Conservation (phyloP, 2,329 filamentous ascomycete genomes). For the Xenosphaeropsis pyriputrescens region DNA sequence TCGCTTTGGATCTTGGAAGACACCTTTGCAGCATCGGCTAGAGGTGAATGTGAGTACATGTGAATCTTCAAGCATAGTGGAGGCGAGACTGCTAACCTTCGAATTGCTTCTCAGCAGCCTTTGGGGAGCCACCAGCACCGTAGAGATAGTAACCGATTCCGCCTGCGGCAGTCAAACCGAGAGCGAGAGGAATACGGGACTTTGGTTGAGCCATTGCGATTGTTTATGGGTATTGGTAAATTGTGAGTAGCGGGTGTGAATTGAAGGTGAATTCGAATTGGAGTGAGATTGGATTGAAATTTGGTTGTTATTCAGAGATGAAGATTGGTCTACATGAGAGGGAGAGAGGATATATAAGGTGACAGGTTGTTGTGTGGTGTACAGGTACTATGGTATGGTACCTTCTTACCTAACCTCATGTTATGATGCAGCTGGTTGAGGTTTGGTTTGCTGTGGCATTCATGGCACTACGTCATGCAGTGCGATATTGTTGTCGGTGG, state of each 20-base stretch:
- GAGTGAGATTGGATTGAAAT: too few relatives aligned
- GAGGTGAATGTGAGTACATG: background rate
- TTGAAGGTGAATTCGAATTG: background rate
- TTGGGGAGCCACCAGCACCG: slow-evolving; percentile 65
- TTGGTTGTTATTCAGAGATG: too few relatives aligned
- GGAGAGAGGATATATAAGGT: too few relatives aligned
- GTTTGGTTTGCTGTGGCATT: too few relatives aligned
- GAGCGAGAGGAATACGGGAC: slow-evolving; percentile 22
- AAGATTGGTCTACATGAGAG: too few relatives aligned
- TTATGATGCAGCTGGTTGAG: too few relatives aligned
- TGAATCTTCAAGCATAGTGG: background rate
- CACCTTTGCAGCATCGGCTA: slow-evolving; percentile 64
- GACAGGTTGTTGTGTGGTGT: too few relatives aligned
- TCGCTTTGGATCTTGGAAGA: slow-evolving; percentile 52
- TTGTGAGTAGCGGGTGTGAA: too few relatives aligned
- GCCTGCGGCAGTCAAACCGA: slow-evolving; percentile 49
- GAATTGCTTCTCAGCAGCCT: slow-evolving; percentile 71
- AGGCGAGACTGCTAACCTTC: slow-evolving; percentile 46
- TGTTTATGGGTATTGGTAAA: background rate
- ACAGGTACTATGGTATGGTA: too few relatives aligned
- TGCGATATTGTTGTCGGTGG: too few relatives aligned
- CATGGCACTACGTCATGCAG: too few relatives aligned
- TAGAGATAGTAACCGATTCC: slow-evolving; percentile 86
- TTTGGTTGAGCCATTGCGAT: slow-evolving; percentile 19
- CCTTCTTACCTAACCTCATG: too few relatives aligned